phyloP scores from a whole-genome alignment of 2,329 filamentous ascomycete species.

The Verticillium tricorpus region DNA sequence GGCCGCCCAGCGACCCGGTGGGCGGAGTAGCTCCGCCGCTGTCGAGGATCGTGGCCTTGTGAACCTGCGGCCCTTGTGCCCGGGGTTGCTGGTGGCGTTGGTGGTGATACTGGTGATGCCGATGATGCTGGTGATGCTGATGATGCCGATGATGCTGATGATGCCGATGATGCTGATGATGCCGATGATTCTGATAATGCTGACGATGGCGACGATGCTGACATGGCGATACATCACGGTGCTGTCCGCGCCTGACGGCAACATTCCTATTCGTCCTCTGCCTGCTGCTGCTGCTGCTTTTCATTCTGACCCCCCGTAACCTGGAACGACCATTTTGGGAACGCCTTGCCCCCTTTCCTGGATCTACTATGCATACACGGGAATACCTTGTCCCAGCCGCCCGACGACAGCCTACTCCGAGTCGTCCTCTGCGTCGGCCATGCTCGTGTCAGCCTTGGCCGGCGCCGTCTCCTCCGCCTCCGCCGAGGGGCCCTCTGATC shows the following conservation, averaged over 20 bases:
- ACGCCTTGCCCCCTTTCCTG: not conserved
- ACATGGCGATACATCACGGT: too few relatives aligned
- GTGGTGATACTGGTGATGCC: too few relatives aligned
- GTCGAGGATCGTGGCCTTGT: too few relatives aligned
- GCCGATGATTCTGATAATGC: too few relatives aligned
- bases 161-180: too few relatives aligned
- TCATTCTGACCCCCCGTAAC: not conserved
- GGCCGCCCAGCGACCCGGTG: not conserved
- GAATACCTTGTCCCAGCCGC: not conserved
- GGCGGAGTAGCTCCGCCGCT: not conserved
- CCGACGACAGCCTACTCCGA: slow-evolving; percentile 15
- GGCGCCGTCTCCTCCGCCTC: slow-evolving; percentile 20
- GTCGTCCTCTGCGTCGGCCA: slow-evolving; percentile 33
- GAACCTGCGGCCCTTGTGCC: too few relatives aligned
- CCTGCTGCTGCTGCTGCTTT: too few relatives aligned
- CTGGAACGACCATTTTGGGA: not conserved
- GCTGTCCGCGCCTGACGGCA: not conserved
- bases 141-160: too few relatives aligned
- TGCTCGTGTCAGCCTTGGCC: slow-evolving; percentile 32
- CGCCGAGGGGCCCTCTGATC: slow-evolving; percentile 18
- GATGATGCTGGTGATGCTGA: too few relatives aligned
- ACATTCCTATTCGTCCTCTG: not conserved
- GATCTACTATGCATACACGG: not conserved
- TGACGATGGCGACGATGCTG: too few relatives aligned
- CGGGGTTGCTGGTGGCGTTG: too few relatives aligned